These are phyloP conservation scores for Gossypium davidsonii DNA, from an alignment of 441 rosid species.

Conservation along the genomic window DNA sequence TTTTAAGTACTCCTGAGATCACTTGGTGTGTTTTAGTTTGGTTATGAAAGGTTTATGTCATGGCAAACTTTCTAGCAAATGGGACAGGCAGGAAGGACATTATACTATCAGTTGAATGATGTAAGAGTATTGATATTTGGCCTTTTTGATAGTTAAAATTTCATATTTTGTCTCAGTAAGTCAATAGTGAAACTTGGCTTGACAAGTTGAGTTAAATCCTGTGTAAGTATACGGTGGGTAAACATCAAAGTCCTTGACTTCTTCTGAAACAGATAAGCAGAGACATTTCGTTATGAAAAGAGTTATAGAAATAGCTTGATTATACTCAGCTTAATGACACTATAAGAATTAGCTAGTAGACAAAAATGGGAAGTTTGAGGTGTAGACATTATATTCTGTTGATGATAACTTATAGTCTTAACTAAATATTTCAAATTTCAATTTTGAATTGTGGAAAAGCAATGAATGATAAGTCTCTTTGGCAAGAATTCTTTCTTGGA, in stretches of 20 bases:
- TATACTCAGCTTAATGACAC: neutral
- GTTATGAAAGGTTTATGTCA: neutral
- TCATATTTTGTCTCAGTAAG: neutral
- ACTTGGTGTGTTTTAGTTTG: neutral
- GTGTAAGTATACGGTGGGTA: neutral
- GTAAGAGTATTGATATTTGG: neutral
- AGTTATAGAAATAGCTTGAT: neutral
- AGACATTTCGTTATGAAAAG: neutral
- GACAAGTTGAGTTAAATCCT: neutral
- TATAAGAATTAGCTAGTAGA: neutral
- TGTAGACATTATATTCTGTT: neutral
- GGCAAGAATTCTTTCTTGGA: neutral
- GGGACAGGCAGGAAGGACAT: neutral
- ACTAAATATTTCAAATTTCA: neutral
- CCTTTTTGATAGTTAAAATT: neutral
- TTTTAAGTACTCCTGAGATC: neutral
- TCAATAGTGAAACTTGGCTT: conserved; percentile 3
- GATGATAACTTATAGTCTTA: neutral
- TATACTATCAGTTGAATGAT: neutral
- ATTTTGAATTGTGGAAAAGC: neutral
- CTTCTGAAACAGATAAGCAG: neutral
- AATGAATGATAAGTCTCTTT: neutral
- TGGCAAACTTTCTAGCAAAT: neutral
- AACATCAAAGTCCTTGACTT: neutral
- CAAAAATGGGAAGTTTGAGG: neutral